A percentile compares a stretch with the other conserved stretches of the same genome.
These are phyloP conservation scores for Rugonectria rugulosa DNA, from an alignment of 2,329 filamentous ascomycete species.

Conservation along the genomic window DNA sequence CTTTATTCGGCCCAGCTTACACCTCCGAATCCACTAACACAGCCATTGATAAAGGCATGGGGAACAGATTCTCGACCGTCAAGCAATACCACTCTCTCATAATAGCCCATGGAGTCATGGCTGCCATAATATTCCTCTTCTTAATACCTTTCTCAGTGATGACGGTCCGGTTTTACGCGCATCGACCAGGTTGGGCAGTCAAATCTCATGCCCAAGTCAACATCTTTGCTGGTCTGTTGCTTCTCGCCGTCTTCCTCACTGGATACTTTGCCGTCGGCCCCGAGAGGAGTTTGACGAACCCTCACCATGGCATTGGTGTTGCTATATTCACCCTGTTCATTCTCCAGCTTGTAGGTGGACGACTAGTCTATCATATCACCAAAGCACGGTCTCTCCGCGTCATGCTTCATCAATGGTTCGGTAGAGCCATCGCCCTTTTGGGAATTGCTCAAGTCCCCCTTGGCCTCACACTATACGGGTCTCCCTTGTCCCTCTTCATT, in stretches of 20 bases:
- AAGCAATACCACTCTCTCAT: slow-evolving; percentile 76
- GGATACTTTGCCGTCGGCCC: slow-evolving; percentile 83
- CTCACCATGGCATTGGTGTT: slow-evolving; percentile 84
- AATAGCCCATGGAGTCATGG: slow-evolving; percentile 75
- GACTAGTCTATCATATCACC: slow-evolving; percentile 63
- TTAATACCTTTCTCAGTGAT: slow-evolving; percentile 79
- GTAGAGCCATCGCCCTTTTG: slow-evolving; percentile 78
- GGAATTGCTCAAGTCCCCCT: slow-evolving; percentile 88
- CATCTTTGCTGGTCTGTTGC: slow-evolving; percentile 70
- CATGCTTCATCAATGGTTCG: slow-evolving; percentile 88
- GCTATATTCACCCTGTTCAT: slow-evolving; percentile 78
- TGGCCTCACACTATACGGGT: slow-evolving; percentile 90
- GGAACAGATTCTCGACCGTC: slow-evolving; percentile 76
- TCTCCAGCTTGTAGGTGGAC: slow-evolving; percentile 74
- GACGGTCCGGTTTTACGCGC: slow-evolving; percentile 73
- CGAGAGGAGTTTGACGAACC: slow-evolving; percentile 75
- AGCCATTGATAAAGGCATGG: slow-evolving; percentile 74
- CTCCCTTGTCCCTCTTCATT: slow-evolving; percentile 84
- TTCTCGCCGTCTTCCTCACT: slow-evolving; percentile 75
- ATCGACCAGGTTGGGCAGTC: slow-evolving; percentile 67
- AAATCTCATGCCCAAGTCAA: slow-evolving; percentile 79
- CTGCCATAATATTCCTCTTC: slow-evolving; percentile 75
- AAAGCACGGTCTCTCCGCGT: slow-evolving; percentile 58
- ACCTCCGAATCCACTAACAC: slow-evolving; percentile 22
- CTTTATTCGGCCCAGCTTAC: background rate